Evolutionary conservation across 2,329 filamentous ascomycete species (phyloP).

Genomic region (Penicillium hesseltinei): DNA sequence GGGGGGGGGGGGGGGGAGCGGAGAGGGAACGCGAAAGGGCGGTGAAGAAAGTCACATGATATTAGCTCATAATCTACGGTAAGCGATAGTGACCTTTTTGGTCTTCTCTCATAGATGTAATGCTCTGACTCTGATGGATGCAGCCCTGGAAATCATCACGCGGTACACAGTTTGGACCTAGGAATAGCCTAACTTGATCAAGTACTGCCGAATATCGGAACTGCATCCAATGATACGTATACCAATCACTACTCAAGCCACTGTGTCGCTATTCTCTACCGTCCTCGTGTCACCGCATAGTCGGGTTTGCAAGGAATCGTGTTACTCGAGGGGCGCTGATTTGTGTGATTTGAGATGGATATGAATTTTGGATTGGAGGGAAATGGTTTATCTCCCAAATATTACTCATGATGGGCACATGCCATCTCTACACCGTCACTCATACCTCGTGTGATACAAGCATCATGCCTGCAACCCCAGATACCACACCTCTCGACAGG

Average conservation of each 20-base stretch:
- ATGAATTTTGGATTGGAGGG: conserved; percentile 4
- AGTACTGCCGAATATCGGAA: neutral
- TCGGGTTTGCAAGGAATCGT: conserved; percentile 8
- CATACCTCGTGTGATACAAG: conserved; percentile 11
- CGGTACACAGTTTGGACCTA: neutral
- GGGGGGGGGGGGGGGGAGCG: conserved; percentile 15
- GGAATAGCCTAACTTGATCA: neutral
- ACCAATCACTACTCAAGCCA: neutral
- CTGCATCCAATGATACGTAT: neutral
- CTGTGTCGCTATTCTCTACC: neutral
- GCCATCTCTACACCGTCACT: conserved; percentile 7
- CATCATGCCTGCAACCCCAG: conserved; percentile 16
- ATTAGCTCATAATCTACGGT: conserved; percentile 20
- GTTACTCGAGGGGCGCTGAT: conserved; percentile 2
- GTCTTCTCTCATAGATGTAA: neutral
- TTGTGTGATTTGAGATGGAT: neutral
- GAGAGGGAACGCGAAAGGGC: conserved; percentile 27
- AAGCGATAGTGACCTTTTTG: conserved; percentile 1
- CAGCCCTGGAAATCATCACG: neutral
- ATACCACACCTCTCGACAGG: neutral
- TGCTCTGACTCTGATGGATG: neutral
- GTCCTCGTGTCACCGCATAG: conserved; percentile 9
- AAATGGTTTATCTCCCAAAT: neutral
- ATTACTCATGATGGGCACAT: neutral
- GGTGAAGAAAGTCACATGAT: conserved; percentile 30